phyloP scores from a whole-genome alignment of 148 eudicot genomes.

The Arctostaphylos glauca region DNA sequence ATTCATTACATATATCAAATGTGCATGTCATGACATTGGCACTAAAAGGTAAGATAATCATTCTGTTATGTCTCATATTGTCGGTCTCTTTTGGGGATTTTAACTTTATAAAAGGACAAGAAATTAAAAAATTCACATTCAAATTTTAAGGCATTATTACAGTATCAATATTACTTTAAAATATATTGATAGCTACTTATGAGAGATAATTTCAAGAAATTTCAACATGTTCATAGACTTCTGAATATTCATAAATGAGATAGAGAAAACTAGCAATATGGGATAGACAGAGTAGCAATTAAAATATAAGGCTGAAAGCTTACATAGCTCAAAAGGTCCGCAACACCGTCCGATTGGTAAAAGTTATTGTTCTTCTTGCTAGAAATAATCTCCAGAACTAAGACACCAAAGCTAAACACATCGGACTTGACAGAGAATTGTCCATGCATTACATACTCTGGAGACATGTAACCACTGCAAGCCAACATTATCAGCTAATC shows the following conservation, averaged over 20 bases:
- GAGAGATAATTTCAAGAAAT: too few relatives aligned
- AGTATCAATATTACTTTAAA: too few relatives aligned
- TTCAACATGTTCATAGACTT: neutral
- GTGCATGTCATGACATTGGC: neutral
- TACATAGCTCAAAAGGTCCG: conserved; percentile 32
- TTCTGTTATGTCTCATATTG: neutral
- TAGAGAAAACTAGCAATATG: neutral
- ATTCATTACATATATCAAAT: too few relatives aligned
- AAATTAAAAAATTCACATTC: neutral
- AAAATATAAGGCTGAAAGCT: neutral
- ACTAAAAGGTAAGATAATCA: neutral
- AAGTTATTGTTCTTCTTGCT: too few relatives aligned
- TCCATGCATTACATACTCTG: conserved; percentile 46
- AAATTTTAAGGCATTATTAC: neutral
- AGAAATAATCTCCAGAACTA: too few relatives aligned
- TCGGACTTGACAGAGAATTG: conserved; percentile 51
- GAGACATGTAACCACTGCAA: conserved; percentile 27
- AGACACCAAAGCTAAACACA: too few relatives aligned
- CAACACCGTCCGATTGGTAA: neutral
- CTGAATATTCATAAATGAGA: neutral
- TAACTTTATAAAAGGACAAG: neutral
- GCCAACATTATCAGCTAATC: neutral
- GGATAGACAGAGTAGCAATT: neutral
- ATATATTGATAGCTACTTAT: too few relatives aligned
- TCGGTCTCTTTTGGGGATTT: neutral